phyloP scores from a whole-genome alignment of 129 eudicot species.

The Artemisia annua region DNA sequence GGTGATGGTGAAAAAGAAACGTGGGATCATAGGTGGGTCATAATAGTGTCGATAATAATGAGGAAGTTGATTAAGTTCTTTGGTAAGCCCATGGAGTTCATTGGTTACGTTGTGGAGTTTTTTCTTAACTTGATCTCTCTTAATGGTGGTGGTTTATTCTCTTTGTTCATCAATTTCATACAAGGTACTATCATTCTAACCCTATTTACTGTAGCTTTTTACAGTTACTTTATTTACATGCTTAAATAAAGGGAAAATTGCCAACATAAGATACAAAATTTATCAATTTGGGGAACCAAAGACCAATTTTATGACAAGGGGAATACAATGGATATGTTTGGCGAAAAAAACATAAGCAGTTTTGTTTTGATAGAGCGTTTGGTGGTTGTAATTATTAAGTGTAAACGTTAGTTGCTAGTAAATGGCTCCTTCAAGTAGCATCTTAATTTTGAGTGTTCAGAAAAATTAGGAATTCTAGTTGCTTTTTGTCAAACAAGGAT shows the following conservation, averaged over 20 bases:
- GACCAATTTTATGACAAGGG: no score
- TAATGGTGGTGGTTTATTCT: slow-evolving; percentile 60
- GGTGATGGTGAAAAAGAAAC: slow-evolving; percentile 11
- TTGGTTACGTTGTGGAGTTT: slow-evolving; percentile 64
- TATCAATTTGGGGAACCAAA: no score
- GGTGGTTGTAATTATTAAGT: no score
- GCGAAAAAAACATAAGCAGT: no score
- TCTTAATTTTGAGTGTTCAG: no score
- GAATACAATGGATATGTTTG: no score
- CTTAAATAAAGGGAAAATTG: no score
- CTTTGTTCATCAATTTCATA: slow-evolving; percentile 38
- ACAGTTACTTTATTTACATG: neutral
- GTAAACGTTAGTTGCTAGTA: no score
- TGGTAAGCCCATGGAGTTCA: slow-evolving; percentile 71
- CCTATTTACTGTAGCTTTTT: neutral
- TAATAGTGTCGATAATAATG: slow-evolving; percentile 65
- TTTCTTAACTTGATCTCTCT: slow-evolving; percentile 65
- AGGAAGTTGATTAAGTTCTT: slow-evolving; percentile 56
- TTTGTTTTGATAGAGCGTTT: no score
- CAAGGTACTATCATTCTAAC: slow-evolving; percentile 38
- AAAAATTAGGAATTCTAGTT: no score
- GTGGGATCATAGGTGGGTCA: slow-evolving; percentile 67
- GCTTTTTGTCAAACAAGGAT: no score
- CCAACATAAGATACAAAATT: neutral
- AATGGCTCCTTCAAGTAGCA: no score